Base-by-base conservation (phyloP, 1,139 yeast species). In the Debaryomyces fabryi region DNA sequence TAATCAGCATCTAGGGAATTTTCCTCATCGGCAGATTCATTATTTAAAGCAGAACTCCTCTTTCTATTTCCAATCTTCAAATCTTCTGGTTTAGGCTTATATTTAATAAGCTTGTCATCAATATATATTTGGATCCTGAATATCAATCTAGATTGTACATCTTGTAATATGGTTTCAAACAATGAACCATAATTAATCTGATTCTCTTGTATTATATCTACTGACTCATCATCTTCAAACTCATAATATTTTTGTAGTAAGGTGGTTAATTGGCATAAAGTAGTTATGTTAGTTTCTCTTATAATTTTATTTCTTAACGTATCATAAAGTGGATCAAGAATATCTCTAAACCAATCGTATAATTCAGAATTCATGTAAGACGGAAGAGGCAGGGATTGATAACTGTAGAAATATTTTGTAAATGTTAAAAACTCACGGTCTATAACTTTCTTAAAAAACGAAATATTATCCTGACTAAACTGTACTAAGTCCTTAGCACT, bases 321-420 rank as follows among this genome's bases (percentile, higher is more conserved):
- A 55, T 88, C 95, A 59, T 90, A 87, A 24, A 92, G 69, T 0
- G 96, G 95, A 40, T 90, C 96, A 39, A 89, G 72, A 5, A 88
- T 58, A 27, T 73, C 76, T 39, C 76, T 79, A 50, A 88, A 78
- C 82, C 89, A 89, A 10, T 70, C 68, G 52, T 76, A 72, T 13
- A 56, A 50, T 3, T 46, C 46, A 15, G 49, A 43, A 8, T 51
- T 27, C 2, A 52, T 53, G 16, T 38, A 46, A 7, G 34, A 16
- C 1, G 46, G 49, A 42, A 42, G 52, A 8, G 29, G 23, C 8
- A 10, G 45, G 46, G 18, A 27, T 45, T 35, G 45, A 9, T 39
- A 21, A n/a, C 13, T 8, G 6, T 29, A 29, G 60, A 88, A 89
- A 47, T 85, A 78, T 44, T 69, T 68, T 38, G 68, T 67, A 62